phyloP scores from a whole-genome alignment of 2,329 filamentous ascomycete genomes.

The Colletotrichum plurivorum region DNA sequence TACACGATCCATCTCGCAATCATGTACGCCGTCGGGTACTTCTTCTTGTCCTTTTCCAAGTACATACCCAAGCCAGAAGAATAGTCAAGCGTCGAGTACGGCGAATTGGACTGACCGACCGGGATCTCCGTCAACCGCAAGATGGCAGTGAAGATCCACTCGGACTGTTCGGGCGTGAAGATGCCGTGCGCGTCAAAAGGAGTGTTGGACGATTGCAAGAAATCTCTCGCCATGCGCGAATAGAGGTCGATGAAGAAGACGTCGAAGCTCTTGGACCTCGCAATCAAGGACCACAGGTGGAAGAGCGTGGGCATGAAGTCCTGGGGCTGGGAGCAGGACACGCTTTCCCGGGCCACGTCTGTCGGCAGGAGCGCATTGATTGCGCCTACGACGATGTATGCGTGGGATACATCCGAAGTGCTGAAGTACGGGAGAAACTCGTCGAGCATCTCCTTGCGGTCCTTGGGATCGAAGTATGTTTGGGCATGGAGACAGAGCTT shows the following conservation, averaged over 20 bases:
- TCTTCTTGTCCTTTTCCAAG: conserved; percentile 92
- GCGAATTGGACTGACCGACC: conserved; percentile 94
- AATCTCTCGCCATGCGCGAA: conserved; percentile 89
- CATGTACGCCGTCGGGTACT: conserved; percentile 92
- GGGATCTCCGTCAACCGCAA: conserved; percentile 93
- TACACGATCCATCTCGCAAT: conserved; percentile 94
- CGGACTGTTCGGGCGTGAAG: conserved; percentile 92
- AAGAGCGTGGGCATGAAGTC: conserved; percentile 95
- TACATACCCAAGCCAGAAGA: conserved; percentile 86
- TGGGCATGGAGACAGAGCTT: conserved; percentile 94
- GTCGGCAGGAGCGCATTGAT: conserved; percentile 93
- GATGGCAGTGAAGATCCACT: conserved; percentile 92
- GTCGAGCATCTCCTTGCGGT: conserved; percentile 85
- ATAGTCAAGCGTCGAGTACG: conserved; percentile 89
- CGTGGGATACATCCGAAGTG: conserved; percentile 91
- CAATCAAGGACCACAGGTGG: conserved; percentile 95
- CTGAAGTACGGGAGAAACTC: conserved; percentile 91
- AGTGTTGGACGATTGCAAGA: conserved; percentile 80
- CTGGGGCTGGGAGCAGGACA: conserved; percentile 84
- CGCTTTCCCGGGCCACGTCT: conserved; percentile 78
- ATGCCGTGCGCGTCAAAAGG: conserved; percentile 90
- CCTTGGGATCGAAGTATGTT: conserved; percentile 90
- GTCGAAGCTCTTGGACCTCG: conserved; percentile 89
- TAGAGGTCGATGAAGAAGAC: conserved; percentile 90
- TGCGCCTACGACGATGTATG: conserved; percentile 91